Percentiles rank a stretch among this genome's conserved stretches.
phyloP scores from a whole-genome alignment of 495 filamentous ascomycete species.

The Penicillium bialowiezense region DNA sequence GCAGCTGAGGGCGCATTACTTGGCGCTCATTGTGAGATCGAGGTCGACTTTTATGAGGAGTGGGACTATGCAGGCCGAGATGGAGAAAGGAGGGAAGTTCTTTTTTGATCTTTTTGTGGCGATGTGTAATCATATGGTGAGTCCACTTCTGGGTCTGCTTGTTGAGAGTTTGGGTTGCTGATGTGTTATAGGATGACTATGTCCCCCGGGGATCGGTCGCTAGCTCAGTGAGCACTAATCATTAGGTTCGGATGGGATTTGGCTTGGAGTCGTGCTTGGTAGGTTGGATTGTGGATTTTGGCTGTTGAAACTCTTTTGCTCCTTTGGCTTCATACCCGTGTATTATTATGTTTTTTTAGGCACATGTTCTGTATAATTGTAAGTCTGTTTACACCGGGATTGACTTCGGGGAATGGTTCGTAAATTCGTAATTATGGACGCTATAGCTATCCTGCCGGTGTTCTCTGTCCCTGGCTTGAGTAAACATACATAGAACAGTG shows the following conservation, averaged over 20 bases:
- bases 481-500: neutral
- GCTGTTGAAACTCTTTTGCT: neutral
- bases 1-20: slow-evolving; percentile 84
- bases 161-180: slow-evolving; percentile 1
- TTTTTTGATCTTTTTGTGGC: slow-evolving; percentile 95
- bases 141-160: slow-evolving; percentile 16
- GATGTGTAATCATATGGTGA: slow-evolving; percentile 81
- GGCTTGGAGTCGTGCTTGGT: too few species aligned
- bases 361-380: slow-evolving; percentile 1
- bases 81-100: slow-evolving; percentile 80
- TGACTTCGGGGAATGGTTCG: neutral
- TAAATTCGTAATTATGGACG: neutral
- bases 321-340: slow-evolving; percentile 20
- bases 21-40: slow-evolving; percentile 85
- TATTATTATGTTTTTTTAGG: slow-evolving; percentile 10
- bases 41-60: slow-evolving; percentile 85
- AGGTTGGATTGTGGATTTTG: slow-evolving; percentile 1
- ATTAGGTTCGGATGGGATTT: slow-evolving; percentile 1
- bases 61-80: slow-evolving; percentile 95
- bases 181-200: slow-evolving; percentile 25
- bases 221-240: slow-evolving; percentile 14
- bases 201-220: slow-evolving; percentile 15
- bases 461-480: slow-evolving; percentile 1
- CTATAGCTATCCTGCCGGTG: neutral
- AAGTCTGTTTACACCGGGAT: neutral